phyloP scores from a whole-genome alignment of 2,329 filamentous ascomycete species.

The Alternaria conjuncta region DNA sequence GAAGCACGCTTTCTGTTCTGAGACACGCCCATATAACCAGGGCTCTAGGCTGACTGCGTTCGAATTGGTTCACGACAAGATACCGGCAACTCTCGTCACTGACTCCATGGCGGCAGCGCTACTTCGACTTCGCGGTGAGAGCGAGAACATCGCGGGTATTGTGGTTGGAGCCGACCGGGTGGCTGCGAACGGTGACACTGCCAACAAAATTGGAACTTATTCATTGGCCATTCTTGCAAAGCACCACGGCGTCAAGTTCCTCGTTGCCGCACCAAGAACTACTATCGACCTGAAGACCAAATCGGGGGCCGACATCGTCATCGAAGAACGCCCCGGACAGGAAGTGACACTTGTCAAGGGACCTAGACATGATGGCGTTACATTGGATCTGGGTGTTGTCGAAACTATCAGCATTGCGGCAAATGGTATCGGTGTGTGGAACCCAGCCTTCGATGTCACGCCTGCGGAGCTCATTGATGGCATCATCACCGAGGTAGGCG shows the following conservation, averaged over 20 bases:
- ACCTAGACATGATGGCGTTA: constrained; percentile 69
- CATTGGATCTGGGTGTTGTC: constrained; percentile 66
- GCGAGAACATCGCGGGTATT: constrained; percentile 78
- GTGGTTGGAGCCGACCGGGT: constrained; percentile 96
- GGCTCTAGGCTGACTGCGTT: constrained; percentile 93
- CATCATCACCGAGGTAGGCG: constrained; percentile 90
- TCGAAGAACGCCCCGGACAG: constrained; percentile 81
- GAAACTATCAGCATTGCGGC: constrained; percentile 81
- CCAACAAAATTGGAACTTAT: constrained; percentile 98
- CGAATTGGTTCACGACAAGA: constrained; percentile 91
- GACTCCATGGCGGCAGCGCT: constrained; percentile 96
- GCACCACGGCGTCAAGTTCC: constrained; percentile 88
- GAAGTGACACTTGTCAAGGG: constrained; percentile 89
- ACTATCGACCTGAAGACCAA: constrained; percentile 86
- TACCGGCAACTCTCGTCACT: constrained; percentile 89
- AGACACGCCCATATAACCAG: constrained; percentile 97
- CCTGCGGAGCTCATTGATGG: constrained; percentile 88
- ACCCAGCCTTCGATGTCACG: constrained; percentile 95
- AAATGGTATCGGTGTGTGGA: constrained; percentile 84
- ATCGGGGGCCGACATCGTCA: constrained; percentile 80
- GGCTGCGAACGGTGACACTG: constrained; percentile 94
- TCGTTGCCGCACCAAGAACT: constrained; percentile 92
- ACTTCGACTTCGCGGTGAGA: constrained; percentile 66
- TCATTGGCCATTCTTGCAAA: constrained; percentile 87
- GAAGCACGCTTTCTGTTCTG: constrained; percentile 90